These are phyloP conservation scores for Arthroderma sp. DNA, from an alignment of 2,329 filamentous ascomycete genomes.

Conservation along the genomic window DNA sequence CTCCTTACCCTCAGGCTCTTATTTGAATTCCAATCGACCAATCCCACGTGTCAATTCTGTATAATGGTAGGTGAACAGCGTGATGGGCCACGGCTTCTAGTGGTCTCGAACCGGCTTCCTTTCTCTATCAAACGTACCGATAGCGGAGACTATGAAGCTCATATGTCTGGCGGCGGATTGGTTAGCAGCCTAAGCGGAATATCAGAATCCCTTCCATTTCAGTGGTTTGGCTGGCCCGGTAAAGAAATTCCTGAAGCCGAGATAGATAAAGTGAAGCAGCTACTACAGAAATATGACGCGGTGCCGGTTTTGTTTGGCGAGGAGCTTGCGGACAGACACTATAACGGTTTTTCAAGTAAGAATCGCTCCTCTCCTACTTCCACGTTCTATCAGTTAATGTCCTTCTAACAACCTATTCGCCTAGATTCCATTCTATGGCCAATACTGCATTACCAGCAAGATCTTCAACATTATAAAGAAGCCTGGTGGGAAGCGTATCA, in stretches of 20 bases:
- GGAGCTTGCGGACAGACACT: constrained; percentile 78
- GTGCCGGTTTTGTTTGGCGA: constrained; percentile 79
- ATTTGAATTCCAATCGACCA: too few species aligned
- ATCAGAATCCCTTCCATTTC: constrained; percentile 76
- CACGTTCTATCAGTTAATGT: background rate
- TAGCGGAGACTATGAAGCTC: constrained; percentile 70
- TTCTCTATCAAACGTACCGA: constrained; percentile 82
- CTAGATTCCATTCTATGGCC: constrained; percentile 91
- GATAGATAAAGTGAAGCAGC: constrained; percentile 52
- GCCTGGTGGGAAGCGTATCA: constrained; percentile 86
- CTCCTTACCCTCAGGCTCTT: too few species aligned
- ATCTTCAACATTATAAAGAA: constrained; percentile 87
- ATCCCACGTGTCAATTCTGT: background rate
- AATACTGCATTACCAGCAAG: constrained; percentile 90
- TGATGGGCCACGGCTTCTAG: constrained; percentile 28
- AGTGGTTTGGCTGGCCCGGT: constrained; percentile 95
- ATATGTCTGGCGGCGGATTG: constrained; percentile 80
- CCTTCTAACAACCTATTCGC: too few species aligned
- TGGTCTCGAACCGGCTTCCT: constrained; percentile 83
- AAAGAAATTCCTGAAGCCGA: constrained; percentile 73
- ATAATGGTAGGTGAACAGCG: constrained; percentile 1
- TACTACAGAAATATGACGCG: constrained; percentile 66
- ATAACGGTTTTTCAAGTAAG: constrained; percentile 91
- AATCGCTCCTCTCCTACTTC: background rate
- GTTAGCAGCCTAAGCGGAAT: constrained; percentile 81